These are phyloP conservation scores for Geranium brycei DNA, from an alignment of 345 rosid genomes.

Conservation along the genomic window DNA sequence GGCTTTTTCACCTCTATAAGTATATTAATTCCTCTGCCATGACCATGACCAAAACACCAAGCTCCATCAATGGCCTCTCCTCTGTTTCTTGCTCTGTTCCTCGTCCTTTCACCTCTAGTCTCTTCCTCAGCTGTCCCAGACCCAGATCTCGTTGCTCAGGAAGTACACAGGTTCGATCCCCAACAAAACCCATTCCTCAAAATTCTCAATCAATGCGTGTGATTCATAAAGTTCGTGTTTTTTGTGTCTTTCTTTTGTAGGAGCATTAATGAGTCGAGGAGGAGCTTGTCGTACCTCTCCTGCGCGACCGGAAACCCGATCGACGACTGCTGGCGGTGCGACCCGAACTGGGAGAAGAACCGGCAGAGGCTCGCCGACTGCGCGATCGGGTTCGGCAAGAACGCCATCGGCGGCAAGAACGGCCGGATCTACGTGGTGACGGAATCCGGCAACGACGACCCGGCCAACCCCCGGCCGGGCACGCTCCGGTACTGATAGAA, in stretches of 20 bases:
- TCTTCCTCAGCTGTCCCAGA: neutral
- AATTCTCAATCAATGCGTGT: neutral
- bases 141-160: too few species aligned
- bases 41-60: too few species aligned
- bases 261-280: conserved; percentile 62
- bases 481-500: conserved; percentile 33
- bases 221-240: neutral
- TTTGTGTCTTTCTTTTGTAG: conserved; percentile 15
- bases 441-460: conserved; percentile 39
- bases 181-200: too few species aligned
- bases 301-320: conserved; percentile 63
- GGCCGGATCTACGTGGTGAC: conserved; percentile 59
- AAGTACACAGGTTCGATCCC: too few species aligned
- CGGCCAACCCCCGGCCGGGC: conserved; percentile 52
- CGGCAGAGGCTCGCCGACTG: conserved; percentile 56
- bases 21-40: too few species aligned
- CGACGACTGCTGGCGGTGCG: conserved; percentile 77
- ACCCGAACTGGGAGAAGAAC: conserved; percentile 58
- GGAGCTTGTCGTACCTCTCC: conserved; percentile 46
- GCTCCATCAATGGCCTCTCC: too few species aligned
- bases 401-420: conserved; percentile 52
- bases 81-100: too few species aligned
- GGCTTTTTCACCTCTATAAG: too few species aligned
- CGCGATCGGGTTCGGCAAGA: conserved; percentile 65
- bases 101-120: too few species aligned